Evolutionary conservation across 2,329 filamentous ascomycete species (phyloP).

Genomic region (Apiospora saccharicola): DNA sequence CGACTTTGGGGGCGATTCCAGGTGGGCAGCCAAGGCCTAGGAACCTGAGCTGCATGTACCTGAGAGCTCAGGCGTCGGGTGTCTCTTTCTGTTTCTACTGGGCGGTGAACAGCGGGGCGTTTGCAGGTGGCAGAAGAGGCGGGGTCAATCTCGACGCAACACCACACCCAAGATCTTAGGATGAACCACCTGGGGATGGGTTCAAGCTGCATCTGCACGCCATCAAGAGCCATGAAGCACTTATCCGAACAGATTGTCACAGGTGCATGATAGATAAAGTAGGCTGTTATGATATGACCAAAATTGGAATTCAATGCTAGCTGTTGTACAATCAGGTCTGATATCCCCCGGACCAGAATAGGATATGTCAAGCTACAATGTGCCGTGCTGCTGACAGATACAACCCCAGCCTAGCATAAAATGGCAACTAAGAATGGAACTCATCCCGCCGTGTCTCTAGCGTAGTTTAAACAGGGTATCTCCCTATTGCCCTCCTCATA

Average conservation of each 20-base stretch:
- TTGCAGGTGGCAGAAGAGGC: conserved; percentile 15
- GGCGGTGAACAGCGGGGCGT: conserved; percentile 19
- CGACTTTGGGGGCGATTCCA: background rate
- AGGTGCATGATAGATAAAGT: background rate
- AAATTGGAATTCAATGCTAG: background rate
- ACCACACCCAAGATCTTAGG: background rate
- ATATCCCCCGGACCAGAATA: background rate
- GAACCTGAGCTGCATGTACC: background rate
- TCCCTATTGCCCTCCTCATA: background rate
- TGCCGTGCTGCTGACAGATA: background rate
- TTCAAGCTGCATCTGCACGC: background rate
- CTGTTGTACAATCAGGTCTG: background rate
- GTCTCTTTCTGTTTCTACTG: background rate
- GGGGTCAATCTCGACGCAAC: background rate
- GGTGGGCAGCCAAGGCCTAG: background rate
- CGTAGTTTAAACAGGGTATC: conserved; percentile 10
- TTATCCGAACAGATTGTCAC: background rate
- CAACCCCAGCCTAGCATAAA: background rate
- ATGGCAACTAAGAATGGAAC: background rate
- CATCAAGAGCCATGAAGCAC: background rate
- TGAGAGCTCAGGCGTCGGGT: background rate
- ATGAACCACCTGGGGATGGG: background rate
- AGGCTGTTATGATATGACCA: background rate
- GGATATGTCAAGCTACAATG: background rate
- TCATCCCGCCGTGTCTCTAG: background rate